Percentiles rank a stretch among this genome's conserved stretches.
These are phyloP conservation scores for Vitis rupestris DNA, from an alignment of 164 flowering plant species.

Conservation along the genomic window DNA sequence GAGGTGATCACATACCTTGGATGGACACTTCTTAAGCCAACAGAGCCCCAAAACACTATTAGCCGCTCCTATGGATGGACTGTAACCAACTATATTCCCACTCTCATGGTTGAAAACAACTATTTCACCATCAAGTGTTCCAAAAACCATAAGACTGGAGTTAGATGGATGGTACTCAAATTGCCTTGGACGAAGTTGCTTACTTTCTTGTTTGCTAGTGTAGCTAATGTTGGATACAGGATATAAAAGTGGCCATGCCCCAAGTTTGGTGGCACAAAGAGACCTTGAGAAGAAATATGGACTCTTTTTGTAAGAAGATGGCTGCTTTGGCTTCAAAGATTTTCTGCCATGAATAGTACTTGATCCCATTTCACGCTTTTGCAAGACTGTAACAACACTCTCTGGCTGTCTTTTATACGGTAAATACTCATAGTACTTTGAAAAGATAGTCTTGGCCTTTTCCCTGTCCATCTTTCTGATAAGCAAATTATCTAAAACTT, in stretches of 20 bases:
- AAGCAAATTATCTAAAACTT: slow-evolving; percentile 53
- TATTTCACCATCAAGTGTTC: slow-evolving; percentile 72
- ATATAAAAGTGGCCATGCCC: slow-evolving; percentile 37
- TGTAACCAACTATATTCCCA: slow-evolving; percentile 43
- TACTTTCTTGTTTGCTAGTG: slow-evolving; percentile 28
- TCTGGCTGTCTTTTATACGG: slow-evolving; percentile 44
- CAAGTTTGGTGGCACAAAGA: slow-evolving; percentile 52
- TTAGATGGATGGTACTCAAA: slow-evolving; percentile 65
- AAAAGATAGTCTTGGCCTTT: slow-evolving; percentile 32
- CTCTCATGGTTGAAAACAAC: slow-evolving; percentile 62
- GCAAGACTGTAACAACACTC: slow-evolving; percentile 39
- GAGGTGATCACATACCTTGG: slow-evolving; percentile 42
- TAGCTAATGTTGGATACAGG: slow-evolving; percentile 29
- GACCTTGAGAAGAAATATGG: slow-evolving; percentile 43
- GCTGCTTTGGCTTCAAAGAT: slow-evolving; percentile 16
- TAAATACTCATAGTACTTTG: slow-evolving; percentile 42
- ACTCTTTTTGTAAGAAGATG: slow-evolving; percentile 18
- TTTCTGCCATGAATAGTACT: slow-evolving; percentile 11
- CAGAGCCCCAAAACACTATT: slow-evolving; percentile 59
- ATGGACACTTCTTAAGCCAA: slow-evolving; percentile 64
- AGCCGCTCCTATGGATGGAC: slow-evolving; percentile 37
- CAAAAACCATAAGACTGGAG: slow-evolving; percentile 64
- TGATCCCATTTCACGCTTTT: slow-evolving; percentile 46
- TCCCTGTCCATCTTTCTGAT: slow-evolving; percentile 37
- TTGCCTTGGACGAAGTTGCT: slow-evolving; percentile 54